These are phyloP conservation scores for Talaromyces amestolkiae DNA, from an alignment of 2,329 filamentous ascomycete genomes.

Conservation along the genomic window DNA sequence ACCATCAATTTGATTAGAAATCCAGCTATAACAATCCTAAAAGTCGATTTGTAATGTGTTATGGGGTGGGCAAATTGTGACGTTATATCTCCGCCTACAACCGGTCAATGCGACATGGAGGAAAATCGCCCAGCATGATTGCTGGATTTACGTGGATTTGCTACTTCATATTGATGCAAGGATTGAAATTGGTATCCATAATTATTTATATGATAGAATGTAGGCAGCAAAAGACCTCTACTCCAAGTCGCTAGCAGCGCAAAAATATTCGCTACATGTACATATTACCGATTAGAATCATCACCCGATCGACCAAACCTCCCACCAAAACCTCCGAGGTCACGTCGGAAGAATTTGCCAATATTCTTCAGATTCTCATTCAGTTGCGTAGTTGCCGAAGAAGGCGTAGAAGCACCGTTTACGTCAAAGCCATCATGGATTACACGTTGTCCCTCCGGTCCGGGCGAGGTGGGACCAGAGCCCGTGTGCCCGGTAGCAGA, in stretches of 20 bases:
- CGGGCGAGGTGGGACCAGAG: slow-evolving; percentile 16
- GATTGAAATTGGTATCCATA: neutral
- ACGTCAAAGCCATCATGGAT: slow-evolving; percentile 21
- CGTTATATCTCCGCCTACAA: neutral
- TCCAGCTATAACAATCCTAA: neutral
- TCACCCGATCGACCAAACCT: slow-evolving; percentile 59
- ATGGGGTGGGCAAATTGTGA: neutral
- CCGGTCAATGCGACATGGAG: neutral
- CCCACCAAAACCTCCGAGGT: slow-evolving; percentile 73
- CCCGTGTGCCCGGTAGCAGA: slow-evolving; percentile 32
- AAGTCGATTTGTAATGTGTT: neutral
- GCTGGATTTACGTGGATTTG: no score
- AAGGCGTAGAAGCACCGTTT: slow-evolving; percentile 28
- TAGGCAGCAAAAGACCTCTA: neutral
- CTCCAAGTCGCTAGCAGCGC: neutral
- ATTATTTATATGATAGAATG: neutral
- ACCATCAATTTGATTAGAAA: neutral
- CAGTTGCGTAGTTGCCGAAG: slow-evolving; percentile 62
- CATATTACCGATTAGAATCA: slow-evolving; percentile 24
- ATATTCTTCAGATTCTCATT: slow-evolving; percentile 95
- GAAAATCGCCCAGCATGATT: neutral
- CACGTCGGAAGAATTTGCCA: slow-evolving; percentile 91
- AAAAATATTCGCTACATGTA: neutral
- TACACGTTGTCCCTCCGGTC: slow-evolving; percentile 10
- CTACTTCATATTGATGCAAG: neutral